Base-by-base conservation (phyloP, 2,329 filamentous ascomycete species). In the Ceratocystis albifundus region DNA sequence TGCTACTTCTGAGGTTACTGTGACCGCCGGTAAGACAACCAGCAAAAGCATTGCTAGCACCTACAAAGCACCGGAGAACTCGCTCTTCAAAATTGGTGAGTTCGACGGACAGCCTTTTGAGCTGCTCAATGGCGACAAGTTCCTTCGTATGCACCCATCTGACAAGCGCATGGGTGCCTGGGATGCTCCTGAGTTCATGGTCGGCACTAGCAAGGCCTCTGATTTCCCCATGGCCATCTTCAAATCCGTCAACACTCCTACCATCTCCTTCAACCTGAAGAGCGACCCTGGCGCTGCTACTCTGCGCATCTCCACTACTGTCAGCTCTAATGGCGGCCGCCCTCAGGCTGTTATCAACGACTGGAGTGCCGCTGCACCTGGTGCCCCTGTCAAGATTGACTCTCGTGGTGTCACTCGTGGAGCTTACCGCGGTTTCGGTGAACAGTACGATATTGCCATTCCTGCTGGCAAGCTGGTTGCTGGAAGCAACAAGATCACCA, bases 211-310 rank as follows among this genome's bases (percentile, higher is more conserved):
- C 28, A 72, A 75, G 4, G 71, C 79, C 1, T 74, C 75, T 3
- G 78, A 80, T 67, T 85, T 88, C 71, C 84, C 85, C 55, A 88
- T 88, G 85, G 85, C 85, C 0, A 73, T 87, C 30, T 85, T 86
- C 75, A 83, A 86, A 72, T 73, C 73, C 28, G 80, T 82, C 66
- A 87, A 87, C 74, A 78, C 78, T 68, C 81, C 82, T 0, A 76
- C 83, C 15, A 86, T 88, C 74, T 79, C 79, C 55, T 85, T 88
- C 73, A 80, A 78, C 30, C 77, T 85, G 0, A 74, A 72, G 12
- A 78, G 80, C 17, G 77, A 78, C 1, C 78, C 82, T 4, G 77
- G 78, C 1, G 79, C 80, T 1, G 80, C 82, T 1, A 88, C 84
- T 0, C 78, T 88, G 30, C 80, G 84, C 55, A 81, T 88, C 67